Conservation (phyloP, 2,329 filamentous ascomycete genomes). For the Penicillium sp. region DNA sequence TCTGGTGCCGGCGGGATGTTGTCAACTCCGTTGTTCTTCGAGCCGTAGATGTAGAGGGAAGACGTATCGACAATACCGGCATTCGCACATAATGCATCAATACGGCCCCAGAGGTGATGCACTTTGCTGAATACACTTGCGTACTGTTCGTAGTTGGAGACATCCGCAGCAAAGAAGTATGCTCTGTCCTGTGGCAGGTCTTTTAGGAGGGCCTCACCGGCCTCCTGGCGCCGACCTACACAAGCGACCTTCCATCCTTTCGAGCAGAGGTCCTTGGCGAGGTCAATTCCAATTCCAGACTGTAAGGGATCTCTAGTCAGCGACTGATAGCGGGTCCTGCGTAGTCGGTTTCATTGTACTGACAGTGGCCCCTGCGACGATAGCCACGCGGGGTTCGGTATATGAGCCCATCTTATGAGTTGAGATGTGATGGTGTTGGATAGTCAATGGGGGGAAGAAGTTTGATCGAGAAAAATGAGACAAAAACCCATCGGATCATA, state of each 20-base stretch:
- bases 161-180: conserved; percentile 46
- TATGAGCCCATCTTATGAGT: conserved; percentile 9
- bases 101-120: conserved; percentile 43
- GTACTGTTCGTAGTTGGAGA: conserved; percentile 48
- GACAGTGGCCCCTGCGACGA: conserved; percentile 43
- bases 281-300: conserved; percentile 48
- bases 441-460: neutral
- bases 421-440: neutral
- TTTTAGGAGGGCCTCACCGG: conserved; percentile 34
- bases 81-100: conserved; percentile 51
- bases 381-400: conserved; percentile 31
- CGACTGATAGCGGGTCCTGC: neutral
- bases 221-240: conserved; percentile 37
- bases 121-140: conserved; percentile 43
- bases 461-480: neutral
- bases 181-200: conserved; percentile 29
- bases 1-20: conserved; percentile 46
- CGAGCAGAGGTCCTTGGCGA: conserved; percentile 37
- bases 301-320: conserved; percentile 18
- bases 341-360: conserved; percentile 15
- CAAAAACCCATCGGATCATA: neutral
- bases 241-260: conserved; percentile 34
- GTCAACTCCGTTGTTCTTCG: conserved; percentile 25
- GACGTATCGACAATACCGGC: conserved; percentile 49
- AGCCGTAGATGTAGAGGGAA: conserved; percentile 45